These are phyloP conservation scores for Lonicera japonica DNA, from an alignment of 129 eudicot species.

Conservation along the genomic window DNA sequence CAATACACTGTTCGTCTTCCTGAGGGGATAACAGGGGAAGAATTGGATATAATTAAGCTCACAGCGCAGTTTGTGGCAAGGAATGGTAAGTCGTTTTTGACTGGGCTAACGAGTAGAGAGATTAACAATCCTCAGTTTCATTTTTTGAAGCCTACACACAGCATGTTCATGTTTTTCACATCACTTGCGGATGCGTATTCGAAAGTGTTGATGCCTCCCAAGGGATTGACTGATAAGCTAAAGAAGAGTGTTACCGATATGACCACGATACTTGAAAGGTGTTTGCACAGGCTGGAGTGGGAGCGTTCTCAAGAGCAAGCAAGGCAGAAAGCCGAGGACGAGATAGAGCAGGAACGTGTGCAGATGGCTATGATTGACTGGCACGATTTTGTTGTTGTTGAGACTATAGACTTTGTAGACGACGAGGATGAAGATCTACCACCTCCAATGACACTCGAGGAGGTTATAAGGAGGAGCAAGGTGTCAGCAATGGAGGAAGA, in stretches of 20 bases:
- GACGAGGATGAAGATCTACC: slow-evolving; percentile 89
- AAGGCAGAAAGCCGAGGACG: slow-evolving; percentile 88
- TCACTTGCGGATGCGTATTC: slow-evolving; percentile 91
- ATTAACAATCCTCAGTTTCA: slow-evolving; percentile 82
- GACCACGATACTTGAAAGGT: slow-evolving; percentile 82
- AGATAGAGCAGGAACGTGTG: slow-evolving; percentile 73
- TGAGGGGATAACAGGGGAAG: slow-evolving; percentile 87
- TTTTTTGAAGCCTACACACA: slow-evolving; percentile 84
- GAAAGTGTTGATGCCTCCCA: slow-evolving; percentile 87
- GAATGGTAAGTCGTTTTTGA: slow-evolving; percentile 74
- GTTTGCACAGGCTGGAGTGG: slow-evolving; percentile 84
- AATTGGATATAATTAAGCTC: slow-evolving; percentile 74
- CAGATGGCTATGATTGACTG: slow-evolving; percentile 93
- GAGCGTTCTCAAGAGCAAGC: slow-evolving; percentile 91
- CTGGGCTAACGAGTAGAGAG: slow-evolving; percentile 76
- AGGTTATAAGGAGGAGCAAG: slow-evolving; percentile 86
- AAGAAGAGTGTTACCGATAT: slow-evolving; percentile 56
- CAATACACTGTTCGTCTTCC: slow-evolving; percentile 86
- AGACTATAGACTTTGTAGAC: slow-evolving; percentile 77
- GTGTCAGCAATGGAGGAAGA: slow-evolving; percentile 51
- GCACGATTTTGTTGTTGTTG: slow-evolving; percentile 94
- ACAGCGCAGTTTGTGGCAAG: slow-evolving; percentile 92
- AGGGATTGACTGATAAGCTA: slow-evolving; percentile 70
- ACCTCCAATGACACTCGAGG: slow-evolving; percentile 88
- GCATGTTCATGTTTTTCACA: slow-evolving; percentile 88